These are phyloP conservation scores for Hysterangium stoloniferum DNA, from an alignment of 768 basidiomycete species.

Conservation along the genomic window DNA sequence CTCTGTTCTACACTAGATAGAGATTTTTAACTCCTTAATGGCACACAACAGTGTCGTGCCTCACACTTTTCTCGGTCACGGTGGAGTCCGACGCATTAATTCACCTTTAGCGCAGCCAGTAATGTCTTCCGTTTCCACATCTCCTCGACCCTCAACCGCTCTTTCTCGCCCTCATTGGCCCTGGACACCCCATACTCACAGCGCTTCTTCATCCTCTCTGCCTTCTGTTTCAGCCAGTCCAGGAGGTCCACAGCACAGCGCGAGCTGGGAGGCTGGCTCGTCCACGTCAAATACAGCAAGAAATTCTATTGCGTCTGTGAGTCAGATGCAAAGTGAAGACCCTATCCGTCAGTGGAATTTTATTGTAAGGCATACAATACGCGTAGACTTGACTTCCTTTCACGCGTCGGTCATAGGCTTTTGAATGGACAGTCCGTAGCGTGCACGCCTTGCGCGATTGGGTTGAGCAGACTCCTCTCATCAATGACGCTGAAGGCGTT, in stretches of 20 bases:
- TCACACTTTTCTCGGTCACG: too few relatives aligned
- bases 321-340: constrained; percentile 25
- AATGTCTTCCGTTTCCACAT: background rate
- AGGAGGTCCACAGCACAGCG: background rate
- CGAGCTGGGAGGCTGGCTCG: constrained; percentile 3
- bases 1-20: too few relatives aligned
- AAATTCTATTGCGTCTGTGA: background rate
- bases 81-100: too few relatives aligned
- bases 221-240: background rate
- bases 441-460: constrained; percentile 49
- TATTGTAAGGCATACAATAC: constrained; percentile 32
- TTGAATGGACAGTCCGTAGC: constrained; percentile 63
- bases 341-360: constrained; percentile 59
- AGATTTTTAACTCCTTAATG: too few relatives aligned
- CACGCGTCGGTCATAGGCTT: constrained; percentile 37
- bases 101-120: too few relatives aligned
- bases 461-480: constrained; percentile 37
- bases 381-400: background rate
- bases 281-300: background rate
- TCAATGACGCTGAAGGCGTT: constrained; percentile 23
- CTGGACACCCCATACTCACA: constrained; percentile 2
- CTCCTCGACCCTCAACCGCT: background rate
- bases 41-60: too few relatives aligned
- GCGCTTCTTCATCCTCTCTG: background rate
- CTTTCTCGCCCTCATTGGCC: constrained; percentile 5